These are phyloP conservation scores for Sugiyamaella novakii DNA, from an alignment of 1,139 yeast genomes.

Conservation along the genomic window DNA sequence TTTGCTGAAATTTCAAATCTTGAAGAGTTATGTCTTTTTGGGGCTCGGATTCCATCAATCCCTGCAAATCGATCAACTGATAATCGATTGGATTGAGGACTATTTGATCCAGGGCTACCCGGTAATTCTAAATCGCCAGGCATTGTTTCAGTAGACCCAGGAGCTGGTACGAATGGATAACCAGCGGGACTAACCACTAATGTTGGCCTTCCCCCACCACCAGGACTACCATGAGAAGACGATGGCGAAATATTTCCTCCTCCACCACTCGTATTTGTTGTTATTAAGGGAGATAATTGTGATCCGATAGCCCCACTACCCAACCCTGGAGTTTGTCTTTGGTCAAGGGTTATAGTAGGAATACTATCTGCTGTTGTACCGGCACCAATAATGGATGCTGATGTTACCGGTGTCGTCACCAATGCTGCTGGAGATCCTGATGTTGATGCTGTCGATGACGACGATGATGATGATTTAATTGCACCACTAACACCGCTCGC, in stretches of 20 bases:
- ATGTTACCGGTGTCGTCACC: constrained; percentile 11
- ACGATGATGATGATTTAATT: constrained; percentile 1
- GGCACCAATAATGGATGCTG: background rate
- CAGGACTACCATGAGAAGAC: constrained; percentile 8
- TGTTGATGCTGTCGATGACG: background rate
- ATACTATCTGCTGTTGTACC: constrained; percentile 4
- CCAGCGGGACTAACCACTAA: constrained; percentile 22
- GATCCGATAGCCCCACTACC: constrained; percentile 1
- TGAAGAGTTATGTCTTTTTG: constrained; percentile 92
- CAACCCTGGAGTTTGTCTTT: constrained; percentile 5
- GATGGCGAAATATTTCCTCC: constrained; percentile 4
- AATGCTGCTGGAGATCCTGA: constrained; percentile 2
- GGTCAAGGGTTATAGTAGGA: constrained; percentile 10
- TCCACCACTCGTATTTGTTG: constrained; percentile 1
- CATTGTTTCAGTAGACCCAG: constrained; percentile 45
- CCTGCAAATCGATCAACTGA: constrained; percentile 47
- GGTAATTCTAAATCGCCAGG: constrained; percentile 43
- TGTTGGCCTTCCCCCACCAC: constrained; percentile 17
- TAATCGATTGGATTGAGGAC: constrained; percentile 29
- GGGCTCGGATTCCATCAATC: constrained; percentile 66
- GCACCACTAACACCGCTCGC: background rate
- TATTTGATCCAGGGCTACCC: constrained; percentile 26
- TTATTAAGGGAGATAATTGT: background rate
- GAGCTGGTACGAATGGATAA: constrained; percentile 38
- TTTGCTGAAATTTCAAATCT: constrained; percentile 78